Evolutionary conservation across 257 asterid species (phyloP), one percentile per base, ranked within the genome.

Genomic region (Coffea eugenioides): DNA sequence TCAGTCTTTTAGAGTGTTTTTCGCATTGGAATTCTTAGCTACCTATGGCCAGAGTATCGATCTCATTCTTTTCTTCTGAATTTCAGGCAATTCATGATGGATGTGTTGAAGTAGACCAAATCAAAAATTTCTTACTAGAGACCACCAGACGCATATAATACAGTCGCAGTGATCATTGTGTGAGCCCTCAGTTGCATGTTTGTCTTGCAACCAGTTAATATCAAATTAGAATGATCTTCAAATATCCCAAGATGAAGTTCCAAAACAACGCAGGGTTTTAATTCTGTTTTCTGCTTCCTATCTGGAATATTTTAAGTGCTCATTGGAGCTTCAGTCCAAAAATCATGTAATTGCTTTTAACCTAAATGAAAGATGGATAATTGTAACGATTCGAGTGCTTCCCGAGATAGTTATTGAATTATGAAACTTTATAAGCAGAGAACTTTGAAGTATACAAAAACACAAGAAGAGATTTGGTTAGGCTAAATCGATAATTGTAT

Each of bases 41-140:
- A 8, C 21, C 54, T 36, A 16, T 25, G 15, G 3, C 72, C 12
- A 61, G 10, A 68, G 36, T 68, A 51, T 51, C 56, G 13, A 75
- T 23, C 74, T 54, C 61, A 78, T 39, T 73, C 36, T 43, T 2
- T 12, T 41, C 18, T 67, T 25, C n/a, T 66, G 49, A 16, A 27
- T 80, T 84, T 80, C 88, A 92, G 94, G 96, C 82, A 79, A 76
- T 18, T 49, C 82, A 71, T 6, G 89, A 90, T 52, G 91, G 88
- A 83, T 20, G 79, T 71, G 65, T 69, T n/a, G 90, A 89, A 45
- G 89, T 85, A 23, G 86, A 74, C 59, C 81, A 84, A 79, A 89
- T 90, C 77, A 86, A 80, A 77, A 84, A 77, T 57, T 84, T 85
- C 83, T 79, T 92, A 77, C 56, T 83, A 74, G 87, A 89, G 88